Evolutionary conservation across 2,329 filamentous ascomycete genomes (phyloP).

Genomic region (Rhexocercosporidium sp.): DNA sequence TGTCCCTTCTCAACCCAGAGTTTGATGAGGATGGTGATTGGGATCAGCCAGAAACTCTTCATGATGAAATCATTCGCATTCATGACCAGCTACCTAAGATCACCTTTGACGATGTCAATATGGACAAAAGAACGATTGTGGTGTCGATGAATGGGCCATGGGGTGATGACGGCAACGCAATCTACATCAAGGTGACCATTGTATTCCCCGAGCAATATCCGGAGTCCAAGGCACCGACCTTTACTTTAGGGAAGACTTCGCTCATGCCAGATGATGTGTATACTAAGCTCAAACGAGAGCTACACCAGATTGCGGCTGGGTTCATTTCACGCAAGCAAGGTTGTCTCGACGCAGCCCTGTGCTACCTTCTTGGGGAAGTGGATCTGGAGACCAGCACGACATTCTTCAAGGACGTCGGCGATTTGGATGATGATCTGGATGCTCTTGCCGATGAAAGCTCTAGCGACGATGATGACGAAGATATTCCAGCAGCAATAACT

Average conservation of each 20-base stretch:
- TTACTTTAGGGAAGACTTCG: constrained; percentile 64
- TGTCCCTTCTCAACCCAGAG: constrained; percentile 41
- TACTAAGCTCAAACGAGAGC: constrained; percentile 57
- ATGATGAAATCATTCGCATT: constrained; percentile 68
- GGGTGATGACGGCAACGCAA: constrained; percentile 60
- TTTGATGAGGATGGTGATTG: constrained; percentile 51
- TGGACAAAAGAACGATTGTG: constrained; percentile 62
- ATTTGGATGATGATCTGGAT: constrained; percentile 63
- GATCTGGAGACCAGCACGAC: constrained; percentile 65
- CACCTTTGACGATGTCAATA: constrained; percentile 67
- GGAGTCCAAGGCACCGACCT: constrained; percentile 60
- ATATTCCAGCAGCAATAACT: constrained; percentile 55
- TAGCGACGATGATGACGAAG: constrained; percentile 76
- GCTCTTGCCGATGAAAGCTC: constrained; percentile 77
- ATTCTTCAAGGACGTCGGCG: constrained; percentile 60
- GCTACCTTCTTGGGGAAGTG: constrained; percentile 67
- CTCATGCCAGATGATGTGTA: constrained; percentile 64
- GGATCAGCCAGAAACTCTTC: constrained; percentile 63
- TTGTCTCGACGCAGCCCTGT: constrained; percentile 65
- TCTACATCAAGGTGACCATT: constrained; percentile 67
- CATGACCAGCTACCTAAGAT: constrained; percentile 67
- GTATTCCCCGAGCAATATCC: constrained; percentile 66
- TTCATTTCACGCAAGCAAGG: constrained; percentile 64
- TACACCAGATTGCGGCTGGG: constrained; percentile 60
- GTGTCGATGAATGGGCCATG: constrained; percentile 70